Evolutionary conservation across 1,284 basidiomycete genomes (phyloP).

Genomic region (Microbotryomycetes sp.): DNA sequence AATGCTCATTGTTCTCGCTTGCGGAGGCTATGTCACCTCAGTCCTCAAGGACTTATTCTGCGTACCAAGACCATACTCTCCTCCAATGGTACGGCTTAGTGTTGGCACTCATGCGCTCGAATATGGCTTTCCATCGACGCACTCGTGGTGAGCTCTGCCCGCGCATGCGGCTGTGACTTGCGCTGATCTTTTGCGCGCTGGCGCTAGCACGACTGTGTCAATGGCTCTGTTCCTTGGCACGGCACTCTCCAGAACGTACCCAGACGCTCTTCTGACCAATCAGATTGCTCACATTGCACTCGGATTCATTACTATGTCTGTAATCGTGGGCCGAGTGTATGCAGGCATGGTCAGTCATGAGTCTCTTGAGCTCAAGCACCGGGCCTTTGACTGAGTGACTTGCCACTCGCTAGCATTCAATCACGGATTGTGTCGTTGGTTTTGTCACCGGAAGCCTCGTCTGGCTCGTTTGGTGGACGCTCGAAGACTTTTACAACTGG

Average conservation of each 20-base stretch:
- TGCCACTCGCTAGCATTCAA: constrained; percentile 35
- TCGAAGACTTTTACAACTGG: constrained; percentile 3
- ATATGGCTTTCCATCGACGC: constrained; percentile 94
- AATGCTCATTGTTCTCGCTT: constrained; percentile 72
- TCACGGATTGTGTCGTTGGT: constrained; percentile 39
- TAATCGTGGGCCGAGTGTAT: constrained; percentile 84
- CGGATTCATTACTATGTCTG: constrained; percentile 59
- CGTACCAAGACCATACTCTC: constrained; percentile 80
- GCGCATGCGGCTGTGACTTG: too few relatives aligned
- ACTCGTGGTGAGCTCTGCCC: constrained; percentile 83
- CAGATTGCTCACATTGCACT: neutral
- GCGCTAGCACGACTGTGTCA: constrained; percentile 15
- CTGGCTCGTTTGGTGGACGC: constrained; percentile 19
- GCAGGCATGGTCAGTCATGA: constrained; percentile 48
- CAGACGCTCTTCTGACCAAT: neutral
- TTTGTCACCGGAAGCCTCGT: constrained; percentile 35
- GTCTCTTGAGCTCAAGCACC: neutral
- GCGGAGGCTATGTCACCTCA: constrained; percentile 49
- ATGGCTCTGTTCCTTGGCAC: constrained; percentile 25
- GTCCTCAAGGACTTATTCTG: constrained; percentile 67
- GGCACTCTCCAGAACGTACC: constrained; percentile 4
- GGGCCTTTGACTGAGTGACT: neutral
- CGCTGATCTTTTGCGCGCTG: neutral
- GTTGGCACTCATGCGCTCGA: constrained; percentile 48
- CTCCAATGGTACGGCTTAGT: constrained; percentile 72